phyloP scores from a whole-genome alignment of 352 stramenopile genomes.

The Phytophthora pini region DNA sequence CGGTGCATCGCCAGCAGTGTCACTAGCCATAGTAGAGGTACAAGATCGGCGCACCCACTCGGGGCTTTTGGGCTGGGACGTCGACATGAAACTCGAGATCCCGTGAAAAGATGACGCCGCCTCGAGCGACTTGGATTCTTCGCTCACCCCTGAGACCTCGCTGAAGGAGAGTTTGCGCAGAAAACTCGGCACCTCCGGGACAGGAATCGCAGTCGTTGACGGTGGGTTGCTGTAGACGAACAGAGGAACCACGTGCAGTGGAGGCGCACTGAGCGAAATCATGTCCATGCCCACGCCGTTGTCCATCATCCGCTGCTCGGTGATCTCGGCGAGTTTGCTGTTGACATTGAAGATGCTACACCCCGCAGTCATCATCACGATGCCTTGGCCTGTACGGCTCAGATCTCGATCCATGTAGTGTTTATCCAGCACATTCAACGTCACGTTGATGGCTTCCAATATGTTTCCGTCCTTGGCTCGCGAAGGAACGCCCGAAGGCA shows the following conservation, averaged over 20 bases:
- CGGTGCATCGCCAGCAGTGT: neutral
- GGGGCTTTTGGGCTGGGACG: slow-evolving; percentile 30
- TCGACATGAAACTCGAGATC: slow-evolving; percentile 16
- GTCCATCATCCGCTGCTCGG: slow-evolving; percentile 99
- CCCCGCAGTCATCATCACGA: slow-evolving; percentile 96
- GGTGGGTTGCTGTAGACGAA: slow-evolving; percentile 89
- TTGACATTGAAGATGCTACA: slow-evolving; percentile 97
- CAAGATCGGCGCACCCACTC: slow-evolving; percentile 25
- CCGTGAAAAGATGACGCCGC: slow-evolving; percentile 22
- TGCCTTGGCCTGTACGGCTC: slow-evolving; percentile 94
- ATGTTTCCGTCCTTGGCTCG: slow-evolving; percentile 96
- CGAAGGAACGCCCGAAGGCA: slow-evolving; percentile 86
- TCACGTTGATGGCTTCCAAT: slow-evolving; percentile 98
- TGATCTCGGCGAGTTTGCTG: slow-evolving; percentile 93
- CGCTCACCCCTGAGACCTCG: slow-evolving; percentile 18
- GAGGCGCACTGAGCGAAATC: slow-evolving; percentile 94
- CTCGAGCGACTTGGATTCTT: slow-evolving; percentile 27
- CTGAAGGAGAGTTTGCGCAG: slow-evolving; percentile 27
- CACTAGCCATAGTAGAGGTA: slow-evolving; percentile 10
- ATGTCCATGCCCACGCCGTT: slow-evolving; percentile 99
- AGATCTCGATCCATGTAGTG: slow-evolving; percentile 99
- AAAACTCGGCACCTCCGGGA: slow-evolving; percentile 15
- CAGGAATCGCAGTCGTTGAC: neutral
- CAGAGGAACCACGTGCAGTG: slow-evolving; percentile 97
- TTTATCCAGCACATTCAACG: slow-evolving; percentile 98